A percentile compares a stretch with the other conserved stretches of the same genome.
These are phyloP conservation scores for Hydrangea macrophylla DNA, from an alignment of 148 eudicot genomes.

Conservation along the genomic window DNA sequence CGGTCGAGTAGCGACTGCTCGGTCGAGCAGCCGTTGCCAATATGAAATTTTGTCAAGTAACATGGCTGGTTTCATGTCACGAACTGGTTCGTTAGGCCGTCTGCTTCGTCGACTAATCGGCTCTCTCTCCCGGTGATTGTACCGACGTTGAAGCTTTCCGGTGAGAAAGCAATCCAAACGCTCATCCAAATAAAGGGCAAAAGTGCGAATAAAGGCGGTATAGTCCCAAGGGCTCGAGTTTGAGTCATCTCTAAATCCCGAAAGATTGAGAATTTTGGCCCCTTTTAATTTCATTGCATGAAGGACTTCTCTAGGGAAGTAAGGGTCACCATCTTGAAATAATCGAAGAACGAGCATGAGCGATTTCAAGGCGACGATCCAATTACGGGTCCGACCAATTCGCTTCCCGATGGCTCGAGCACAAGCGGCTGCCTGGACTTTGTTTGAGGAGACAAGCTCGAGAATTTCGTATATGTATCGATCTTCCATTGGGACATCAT, in stretches of 20 bases:
- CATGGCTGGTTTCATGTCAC: constrained; percentile 82
- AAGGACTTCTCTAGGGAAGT: constrained; percentile 83
- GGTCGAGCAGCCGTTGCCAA: constrained; percentile 81
- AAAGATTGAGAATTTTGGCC: constrained; percentile 70
- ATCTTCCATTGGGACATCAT: constrained; percentile 52
- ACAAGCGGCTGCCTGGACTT: constrained; percentile 51
- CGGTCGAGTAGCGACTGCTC: constrained; percentile 77
- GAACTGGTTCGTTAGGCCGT: constrained; percentile 26
- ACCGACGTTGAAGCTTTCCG: constrained; percentile 73
- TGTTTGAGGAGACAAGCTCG: constrained; percentile 48
- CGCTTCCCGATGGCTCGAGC: constrained; percentile 81
- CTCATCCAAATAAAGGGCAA: constrained; percentile 78
- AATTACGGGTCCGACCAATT: constrained; percentile 69
- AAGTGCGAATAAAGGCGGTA: constrained; percentile 69
- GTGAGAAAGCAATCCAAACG: constrained; percentile 84
- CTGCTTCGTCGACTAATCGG: constrained; percentile 6
- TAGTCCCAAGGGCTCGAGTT: constrained; percentile 82
- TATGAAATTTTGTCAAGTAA: constrained; percentile 61
- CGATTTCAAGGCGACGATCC: constrained; percentile 80
- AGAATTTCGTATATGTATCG: constrained; percentile 47
- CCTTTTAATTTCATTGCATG: constrained; percentile 85
- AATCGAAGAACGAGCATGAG: constrained; percentile 64
- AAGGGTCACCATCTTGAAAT: constrained; percentile 91
- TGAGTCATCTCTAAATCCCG: constrained; percentile 56
- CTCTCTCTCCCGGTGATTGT: constrained; percentile 6